Base-by-base conservation (phyloP, 1,284 basidiomycete genomes). In the Termitomyces sp. region DNA sequence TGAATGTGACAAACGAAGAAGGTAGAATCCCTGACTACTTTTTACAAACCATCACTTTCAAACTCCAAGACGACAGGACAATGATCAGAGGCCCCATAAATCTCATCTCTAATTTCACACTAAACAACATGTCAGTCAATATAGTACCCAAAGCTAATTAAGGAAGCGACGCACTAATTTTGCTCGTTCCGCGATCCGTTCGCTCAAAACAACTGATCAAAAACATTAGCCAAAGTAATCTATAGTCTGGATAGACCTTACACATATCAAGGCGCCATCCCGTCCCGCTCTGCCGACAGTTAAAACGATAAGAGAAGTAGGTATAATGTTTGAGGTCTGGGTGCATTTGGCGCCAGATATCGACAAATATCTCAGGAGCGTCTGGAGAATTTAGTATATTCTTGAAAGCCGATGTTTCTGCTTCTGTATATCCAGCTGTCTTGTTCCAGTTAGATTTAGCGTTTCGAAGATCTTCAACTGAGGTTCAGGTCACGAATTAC, bases 181-280 rank as follows among this genome's bases (percentile, higher is more conserved):
- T 42, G 85, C 85, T 38, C 75, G 75, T 21, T 80, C 75, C 18
- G 70, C 68, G 40, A 91, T 70, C 30, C 85, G 77, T 64, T 88
- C 78, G 67, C 87, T 90, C 52, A 86, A 56, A 10, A 91, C 81
- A 63, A 88, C 88, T 91, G 61, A 26, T 53, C 31, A 54, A 40
- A 50, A 48, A 31, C 19, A 34, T 52, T 16, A 47, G 30, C 21
- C n/a, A 9, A 11, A 45, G 41, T 18, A 3, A 53, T 47, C 2
- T 59, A 44, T 19, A 16, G 26, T 19, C 34, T 18, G 11, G 45
- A 33, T 46, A 43, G 24, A 39, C 74, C 87, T 62, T 72, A 91
- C 90, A 91, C 73, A 85, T 86, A 66, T 95, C 91, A 39, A 95
- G 68, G 56, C 91, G 76, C 92, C 92, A 95, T 1, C 92, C 92